A percentile compares a stretch with the other conserved stretches of the same genome.
Conservation (phyloP, 345 rosid genomes). For the Hibiscus syriacus region DNA sequence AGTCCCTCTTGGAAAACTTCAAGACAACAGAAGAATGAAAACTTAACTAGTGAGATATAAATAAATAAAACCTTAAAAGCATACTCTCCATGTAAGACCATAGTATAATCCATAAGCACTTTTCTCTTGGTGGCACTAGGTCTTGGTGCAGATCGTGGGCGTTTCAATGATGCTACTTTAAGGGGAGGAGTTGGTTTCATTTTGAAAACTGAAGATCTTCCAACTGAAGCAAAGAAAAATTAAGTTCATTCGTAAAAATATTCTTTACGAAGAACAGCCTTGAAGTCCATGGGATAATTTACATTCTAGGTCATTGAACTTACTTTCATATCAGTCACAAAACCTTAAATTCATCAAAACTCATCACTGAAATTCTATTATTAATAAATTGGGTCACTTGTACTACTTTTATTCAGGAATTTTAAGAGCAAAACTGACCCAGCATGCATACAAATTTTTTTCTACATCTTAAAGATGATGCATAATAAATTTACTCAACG, state of each 20-base stretch:
- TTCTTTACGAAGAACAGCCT: neutral
- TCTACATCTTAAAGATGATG: neutral
- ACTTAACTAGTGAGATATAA: neutral
- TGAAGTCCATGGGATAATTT: neutral
- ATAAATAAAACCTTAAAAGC: constrained; percentile 20
- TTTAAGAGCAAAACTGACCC: neutral
- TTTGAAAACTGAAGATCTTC: constrained; percentile 70
- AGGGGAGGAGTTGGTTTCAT: constrained; percentile 65
- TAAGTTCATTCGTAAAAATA: neutral
- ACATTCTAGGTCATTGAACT: neutral
- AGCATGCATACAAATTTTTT: neutral
- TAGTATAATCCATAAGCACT: constrained; percentile 81
- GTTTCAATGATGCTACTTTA: constrained; percentile 58
- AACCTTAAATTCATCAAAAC: neutral
- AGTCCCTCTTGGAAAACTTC: neutral
- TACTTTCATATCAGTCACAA: no score
- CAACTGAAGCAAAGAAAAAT: constrained; percentile 10
- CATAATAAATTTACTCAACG: neutral
- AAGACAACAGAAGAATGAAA: neutral
- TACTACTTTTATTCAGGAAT: neutral
- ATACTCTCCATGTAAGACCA: constrained; percentile 99
- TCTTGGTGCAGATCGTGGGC: constrained; percentile 47
- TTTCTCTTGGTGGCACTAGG: constrained; percentile 70
- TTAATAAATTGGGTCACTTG: neutral
- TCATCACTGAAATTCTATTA: neutral